Evolutionary conservation across 2,329 filamentous ascomycete species (phyloP), one percentile per base, ranked within the genome.

Genomic region (Colletotrichum siamense): DNA sequence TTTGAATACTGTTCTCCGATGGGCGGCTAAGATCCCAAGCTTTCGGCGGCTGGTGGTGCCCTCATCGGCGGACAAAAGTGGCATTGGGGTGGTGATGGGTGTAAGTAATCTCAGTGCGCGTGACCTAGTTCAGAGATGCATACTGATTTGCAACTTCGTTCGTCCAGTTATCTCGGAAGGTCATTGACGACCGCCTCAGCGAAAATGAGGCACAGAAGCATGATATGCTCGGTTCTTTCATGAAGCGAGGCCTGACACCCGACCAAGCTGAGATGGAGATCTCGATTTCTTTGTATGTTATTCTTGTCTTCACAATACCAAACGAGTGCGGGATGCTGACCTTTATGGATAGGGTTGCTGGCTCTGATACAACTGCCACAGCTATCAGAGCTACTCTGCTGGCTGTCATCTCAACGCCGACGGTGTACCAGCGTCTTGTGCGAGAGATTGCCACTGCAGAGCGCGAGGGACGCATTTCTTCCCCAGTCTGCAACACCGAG

Each of bases 321-420:
- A 70, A 5, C 87, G 26, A 82, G 5, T 15, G 22, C 28, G n/a
- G 15, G 67, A 76, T 26, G 69, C 77, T 66, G 76, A 81, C 3
- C 15, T 52, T 13, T 49, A 67, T 22, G 57, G n/a, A 70, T 62
- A 86, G 86, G 36, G 83, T 91, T 6, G 91, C 91, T 7, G 91
- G 91, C 6, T 90, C 89, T 0, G 91, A 92, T 73, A 92, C 89
- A 13, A 91, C 90, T 0, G 89, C 91, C 0, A 90, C 89, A 1
- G 87, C 87, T 1, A 87, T 93, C 9, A 87, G 91, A 2, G 84
- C 87, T 39, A 90, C 87, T 1, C 78, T 92, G 71, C 85, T 92
- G 24, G 86, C 90, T 80, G 81, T 92, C 76, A 86, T 89, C 26
- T 89, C 87, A 15, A 88, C 86, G n/a, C 88, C 89, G 0, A 83